Conservation (phyloP, 257 asterid genomes). For the Cordia subcordata region DNA sequence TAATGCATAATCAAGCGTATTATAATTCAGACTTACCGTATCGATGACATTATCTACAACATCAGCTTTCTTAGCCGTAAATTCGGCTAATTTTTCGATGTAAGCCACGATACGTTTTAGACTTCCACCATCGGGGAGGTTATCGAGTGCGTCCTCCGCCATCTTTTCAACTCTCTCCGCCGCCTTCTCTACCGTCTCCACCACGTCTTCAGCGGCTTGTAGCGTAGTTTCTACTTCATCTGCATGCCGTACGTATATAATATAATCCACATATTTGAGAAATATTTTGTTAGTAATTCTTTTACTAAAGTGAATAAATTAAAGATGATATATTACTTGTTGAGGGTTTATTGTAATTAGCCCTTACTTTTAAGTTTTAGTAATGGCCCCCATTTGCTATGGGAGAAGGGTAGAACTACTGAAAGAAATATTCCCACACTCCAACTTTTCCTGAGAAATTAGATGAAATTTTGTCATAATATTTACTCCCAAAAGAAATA, state of each 20-base stretch:
- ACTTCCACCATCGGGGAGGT: constrained; percentile 45
- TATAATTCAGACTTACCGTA: constrained; percentile 42
- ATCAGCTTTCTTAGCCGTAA: constrained; percentile 19
- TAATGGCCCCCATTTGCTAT: constrained; percentile 64
- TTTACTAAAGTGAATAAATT: too few species aligned
- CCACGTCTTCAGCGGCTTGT: constrained; percentile 18
- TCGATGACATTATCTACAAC: constrained; percentile 44
- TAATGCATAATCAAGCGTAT: too few species aligned
- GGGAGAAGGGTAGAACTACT: constrained; percentile 50
- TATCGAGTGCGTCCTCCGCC: constrained; percentile 45
- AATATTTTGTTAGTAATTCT: too few species aligned
- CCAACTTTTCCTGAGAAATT: constrained; percentile 54
- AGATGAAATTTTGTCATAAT: not conserved
- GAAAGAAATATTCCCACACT: constrained; percentile 53
- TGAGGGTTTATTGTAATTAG: not conserved
- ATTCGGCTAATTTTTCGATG: constrained; percentile 52
- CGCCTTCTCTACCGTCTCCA: constrained; percentile 39
- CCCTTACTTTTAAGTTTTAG: constrained; percentile 54
- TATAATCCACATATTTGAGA: too few species aligned
- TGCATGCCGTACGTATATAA: not conserved
- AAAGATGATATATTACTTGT: too few species aligned
- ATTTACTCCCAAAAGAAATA: too few species aligned
- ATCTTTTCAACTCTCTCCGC: constrained; percentile 51
- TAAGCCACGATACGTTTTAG: constrained; percentile 30
- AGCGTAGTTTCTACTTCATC: constrained; percentile 15